Evolutionary conservation across 192 early-diverging fungal species (phyloP).

Genomic region (Paraglomus occultum): DNA sequence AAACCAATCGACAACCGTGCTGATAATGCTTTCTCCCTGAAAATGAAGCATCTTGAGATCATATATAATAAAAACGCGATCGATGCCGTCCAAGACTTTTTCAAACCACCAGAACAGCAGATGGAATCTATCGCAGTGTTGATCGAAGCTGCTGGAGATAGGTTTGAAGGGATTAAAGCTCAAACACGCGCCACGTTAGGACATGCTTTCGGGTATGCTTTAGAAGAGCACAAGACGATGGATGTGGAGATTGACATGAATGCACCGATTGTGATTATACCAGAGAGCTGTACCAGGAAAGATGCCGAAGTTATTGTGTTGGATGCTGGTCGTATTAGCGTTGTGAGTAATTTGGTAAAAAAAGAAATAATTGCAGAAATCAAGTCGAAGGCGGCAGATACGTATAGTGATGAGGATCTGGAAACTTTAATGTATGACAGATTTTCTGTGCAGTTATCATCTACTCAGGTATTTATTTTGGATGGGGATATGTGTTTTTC

Average conservation of each 20-base stretch:
- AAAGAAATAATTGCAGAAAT: conserved; percentile 64
- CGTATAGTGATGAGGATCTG: conserved; percentile 64
- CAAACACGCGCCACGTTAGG: conserved; percentile 85
- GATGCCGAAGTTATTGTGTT: conserved; percentile 75
- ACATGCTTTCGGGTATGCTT: conserved; percentile 55
- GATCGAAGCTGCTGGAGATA: conserved; percentile 76
- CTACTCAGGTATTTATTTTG: conserved; percentile 65
- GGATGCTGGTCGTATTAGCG: conserved; percentile 89
- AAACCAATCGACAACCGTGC: conserved; percentile 89
- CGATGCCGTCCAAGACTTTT: conserved; percentile 73
- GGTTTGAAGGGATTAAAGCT: conserved; percentile 80
- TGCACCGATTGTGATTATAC: conserved; percentile 93
- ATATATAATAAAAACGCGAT: conserved; percentile 82
- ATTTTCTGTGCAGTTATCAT: conserved; percentile 76
- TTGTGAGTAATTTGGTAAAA: conserved; percentile 81
- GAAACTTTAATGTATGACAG: conserved; percentile 86
- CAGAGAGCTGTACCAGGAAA: conserved; percentile 58
- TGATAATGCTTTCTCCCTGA: conserved; percentile 78
- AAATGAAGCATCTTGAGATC: conserved; percentile 88
- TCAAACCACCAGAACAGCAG: conserved; percentile 75
- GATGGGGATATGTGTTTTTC: not conserved
- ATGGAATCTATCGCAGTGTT: conserved; percentile 74
- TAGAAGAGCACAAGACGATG: conserved; percentile 86
- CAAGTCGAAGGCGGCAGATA: conserved; percentile 63
- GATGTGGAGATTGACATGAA: conserved; percentile 94